Percentiles rank a stretch among this genome's conserved stretches.
Evolutionary conservation across 371 early-diverging fungal species (phyloP).

Genomic region (Dipsacomyces acuminosporus): DNA sequence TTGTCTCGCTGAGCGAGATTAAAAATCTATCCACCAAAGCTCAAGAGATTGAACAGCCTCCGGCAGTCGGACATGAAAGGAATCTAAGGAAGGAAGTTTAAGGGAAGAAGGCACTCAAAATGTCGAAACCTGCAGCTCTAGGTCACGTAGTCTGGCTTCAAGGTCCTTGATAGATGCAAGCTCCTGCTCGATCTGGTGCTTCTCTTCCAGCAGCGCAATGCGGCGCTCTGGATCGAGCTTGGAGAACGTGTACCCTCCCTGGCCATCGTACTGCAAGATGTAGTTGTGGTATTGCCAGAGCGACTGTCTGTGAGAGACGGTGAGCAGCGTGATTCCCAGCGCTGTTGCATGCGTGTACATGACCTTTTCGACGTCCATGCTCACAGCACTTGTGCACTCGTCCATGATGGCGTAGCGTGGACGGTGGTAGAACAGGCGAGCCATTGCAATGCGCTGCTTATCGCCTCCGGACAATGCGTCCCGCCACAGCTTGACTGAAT

Average conservation of each 20-base stretch:
- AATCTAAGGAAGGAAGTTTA: too few species aligned
- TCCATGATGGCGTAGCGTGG: constrained; percentile 85
- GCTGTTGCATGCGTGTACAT: constrained; percentile 79
- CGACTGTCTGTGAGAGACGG: constrained; percentile 78
- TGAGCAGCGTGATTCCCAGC: constrained; percentile 78
- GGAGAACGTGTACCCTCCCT: constrained; percentile 76
- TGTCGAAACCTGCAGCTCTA: constrained; percentile 29
- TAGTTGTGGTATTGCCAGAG: constrained; percentile 84
- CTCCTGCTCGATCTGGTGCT: constrained; percentile 43
- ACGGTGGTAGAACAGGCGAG: constrained; percentile 76
- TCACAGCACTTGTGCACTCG: constrained; percentile 82
- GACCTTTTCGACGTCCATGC: constrained; percentile 75
- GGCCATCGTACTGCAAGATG: constrained; percentile 74
- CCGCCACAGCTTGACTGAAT: constrained; percentile 76
- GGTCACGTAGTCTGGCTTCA: constrained; percentile 27
- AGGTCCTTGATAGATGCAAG: constrained; percentile 26
- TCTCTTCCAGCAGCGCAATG: constrained; percentile 54
- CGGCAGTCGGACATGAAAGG: too few species aligned
- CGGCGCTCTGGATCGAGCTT: constrained; percentile 83
- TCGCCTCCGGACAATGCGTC: constrained; percentile 80
- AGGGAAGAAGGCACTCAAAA: too few species aligned
- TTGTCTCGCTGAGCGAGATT: too few species aligned
- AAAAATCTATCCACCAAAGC: too few species aligned
- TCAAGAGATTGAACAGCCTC: too few species aligned
- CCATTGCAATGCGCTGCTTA: constrained; percentile 81